Evolutionary conservation across 768 basidiomycete species (phyloP), one percentile per base, ranked within the genome.

Genomic region (Auricularia sp.): DNA sequence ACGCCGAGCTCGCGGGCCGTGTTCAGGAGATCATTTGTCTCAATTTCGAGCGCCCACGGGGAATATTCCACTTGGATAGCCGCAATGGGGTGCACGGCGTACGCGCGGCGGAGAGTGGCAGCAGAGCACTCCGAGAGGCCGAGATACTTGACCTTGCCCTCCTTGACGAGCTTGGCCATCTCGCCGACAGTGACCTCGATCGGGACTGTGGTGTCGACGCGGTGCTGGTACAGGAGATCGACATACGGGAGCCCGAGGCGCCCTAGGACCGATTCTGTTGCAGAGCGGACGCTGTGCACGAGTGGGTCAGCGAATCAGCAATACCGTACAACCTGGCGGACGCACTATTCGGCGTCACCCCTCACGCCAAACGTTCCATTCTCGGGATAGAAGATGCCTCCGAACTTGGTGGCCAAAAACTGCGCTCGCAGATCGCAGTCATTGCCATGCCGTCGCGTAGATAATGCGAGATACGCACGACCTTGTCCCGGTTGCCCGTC

Each of bases 91-190:
- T 83, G 83, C 10, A 83, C 70, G 7, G 78, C 77, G 45, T 77
- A 78, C 11, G 83, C 84, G 16, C 83, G 79, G 33, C 82, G 79
- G 33, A 85, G 74, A 1, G 81, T 80, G 3, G 66, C 64, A 0
- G 79, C 75, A 2, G 81, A 81, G 64, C 77, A 73, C 69, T 85
- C 84, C 24, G 82, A 84, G 54, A 85, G 77, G 0, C 85, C 83
- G 10, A 85, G 68, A 69, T 82, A 77, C 63, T 78, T 79, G 62
- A 82, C 77, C 70, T 81, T 83, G 1, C 81, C 82, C 66, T 71
- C 82, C 82, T 82, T 79, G 62, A 83, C 83, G 29, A 82, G 75
- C 65, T 83, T 78, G 1, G 79, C 79, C 79, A 84, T 79, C 0
- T 80, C 83, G 4, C 76, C 70, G 5, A 84, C 78, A 0, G 82